Evolutionary conservation across 768 basidiomycete species (phyloP), one percentile per base, ranked within the genome.

Genomic region (Hypsizygus marmoreus): DNA sequence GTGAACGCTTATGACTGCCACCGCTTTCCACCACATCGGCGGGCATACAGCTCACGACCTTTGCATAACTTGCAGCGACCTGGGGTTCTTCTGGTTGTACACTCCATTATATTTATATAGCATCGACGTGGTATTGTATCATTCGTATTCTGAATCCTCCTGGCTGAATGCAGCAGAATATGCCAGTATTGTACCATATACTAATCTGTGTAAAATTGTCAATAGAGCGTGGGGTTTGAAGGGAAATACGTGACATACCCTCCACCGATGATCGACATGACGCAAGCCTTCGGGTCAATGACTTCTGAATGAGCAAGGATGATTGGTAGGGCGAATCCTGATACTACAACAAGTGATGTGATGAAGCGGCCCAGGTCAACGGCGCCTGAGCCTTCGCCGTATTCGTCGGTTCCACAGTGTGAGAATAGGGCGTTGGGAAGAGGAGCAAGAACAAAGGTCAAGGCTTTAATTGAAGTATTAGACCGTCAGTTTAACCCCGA

Each of bases 201-300:
- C 91, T 57, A 91, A 70, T 34, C 86, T 88, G 43, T 47, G 23
- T 35, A 50, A 32, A 24, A 32, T 26, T 10, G 23, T 37, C 12
- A 34, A 35, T 26, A 44, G 40, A 35, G 16, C 23, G 29, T 20
- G 22, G 8, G 3, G 35, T 28, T 26, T 33, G 25, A 6, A 10
- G 30, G 9, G 34, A 17, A 32, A 40, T 16, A 33, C 28, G 41
- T 14, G 38, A 80, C 84, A 58, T 71, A 88, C 81, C 84, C 88
- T 69, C 97, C 97, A 11, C 97, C 97, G 24, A 89, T 75, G 49
- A 97, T 91, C 14, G 92, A 93, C 97, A 99, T 97, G 58, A 78
- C 81, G 63, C 89, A 92, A 30, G 97, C 97, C 12, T 80, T 83
- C 3, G 82, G 75, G 49, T 80, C 74, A 57, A 98, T 97, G 51